A percentile compares a stretch with the other conserved stretches of the same genome.
Evolutionary conservation across 768 basidiomycete species (phyloP).

Genomic region (Hortiboletus flavorubellus): DNA sequence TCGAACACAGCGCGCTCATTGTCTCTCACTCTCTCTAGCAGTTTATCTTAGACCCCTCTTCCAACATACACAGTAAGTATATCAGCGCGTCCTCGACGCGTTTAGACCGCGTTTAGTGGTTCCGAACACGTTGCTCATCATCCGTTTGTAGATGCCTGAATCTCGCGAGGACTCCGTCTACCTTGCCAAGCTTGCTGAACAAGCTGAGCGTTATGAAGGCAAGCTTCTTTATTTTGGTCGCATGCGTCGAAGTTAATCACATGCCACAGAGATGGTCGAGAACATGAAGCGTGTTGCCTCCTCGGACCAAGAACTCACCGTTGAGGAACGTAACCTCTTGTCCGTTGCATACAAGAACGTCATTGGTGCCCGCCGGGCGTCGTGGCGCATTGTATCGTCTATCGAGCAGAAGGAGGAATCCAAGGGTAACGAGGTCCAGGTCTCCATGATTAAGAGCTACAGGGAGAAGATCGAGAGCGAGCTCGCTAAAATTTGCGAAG

Average conservation of each 20-base stretch:
- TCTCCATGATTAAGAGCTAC: conserved; percentile 97
- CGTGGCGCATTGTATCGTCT: conserved; percentile 97
- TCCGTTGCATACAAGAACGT: conserved; percentile 99
- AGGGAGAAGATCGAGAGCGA: conserved; percentile 97
- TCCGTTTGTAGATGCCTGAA: conserved; percentile 62
- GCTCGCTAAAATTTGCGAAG: conserved; percentile 97
- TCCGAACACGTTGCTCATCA: conserved; percentile 18
- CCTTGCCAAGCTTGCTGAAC: conserved; percentile 99
- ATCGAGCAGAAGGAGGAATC: conserved; percentile 99
- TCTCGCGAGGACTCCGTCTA: conserved; percentile 95
- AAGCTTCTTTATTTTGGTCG: conserved; percentile 14
- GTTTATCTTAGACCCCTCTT: conserved; percentile 13
- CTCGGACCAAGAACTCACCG: conserved; percentile 96
- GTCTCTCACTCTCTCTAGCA: conserved; percentile 15
- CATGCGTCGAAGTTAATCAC: conserved; percentile 14
- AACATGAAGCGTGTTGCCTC: conserved; percentile 99
- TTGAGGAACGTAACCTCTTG: conserved; percentile 96
- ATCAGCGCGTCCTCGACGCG: conserved; percentile 39
- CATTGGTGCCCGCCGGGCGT: conserved; percentile 96
- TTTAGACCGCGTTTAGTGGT: conserved; percentile 23
- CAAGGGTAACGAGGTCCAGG: conserved; percentile 95
- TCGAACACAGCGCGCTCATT: conserved; percentile 36
- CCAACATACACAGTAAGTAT: conserved; percentile 40
- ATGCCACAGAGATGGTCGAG: conserved; percentile 84
- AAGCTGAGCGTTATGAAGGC: conserved; percentile 99